Base-by-base conservation (phyloP, 2,329 filamentous ascomycete genomes). In the Talaromyces rugulosus region DNA sequence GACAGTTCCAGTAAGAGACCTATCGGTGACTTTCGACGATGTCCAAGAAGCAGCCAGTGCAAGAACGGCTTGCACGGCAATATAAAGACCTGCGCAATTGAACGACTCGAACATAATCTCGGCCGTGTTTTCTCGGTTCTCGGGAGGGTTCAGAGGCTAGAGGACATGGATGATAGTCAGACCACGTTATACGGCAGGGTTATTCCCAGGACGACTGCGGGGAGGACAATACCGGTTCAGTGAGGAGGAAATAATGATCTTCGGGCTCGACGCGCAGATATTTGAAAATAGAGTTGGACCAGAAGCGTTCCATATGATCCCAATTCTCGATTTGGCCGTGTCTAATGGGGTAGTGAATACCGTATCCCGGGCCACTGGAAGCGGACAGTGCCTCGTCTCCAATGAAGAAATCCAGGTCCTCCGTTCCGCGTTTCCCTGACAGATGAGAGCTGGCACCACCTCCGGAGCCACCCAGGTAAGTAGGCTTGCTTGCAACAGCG, bases 31-130 rank as follows among this genome's bases (percentile, higher is more conserved):
- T 82, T 98, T 99, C 59, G 93, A 96, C 56, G 93, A 97, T 31
- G 95, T 99, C 95, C 95, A 99, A 8, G 95, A 98, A 23, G 96
- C 95, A 52, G 95, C 95, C 53, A 99, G 86, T 16, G 96, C 95
- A 61, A 99, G 88, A 27, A 99, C 95, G 34, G 95, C 95, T 80
- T 99, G 95, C 14, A 99, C 95, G 54, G 95, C 95, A 75, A 99
- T 99, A 80, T 99, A 99, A 67, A 99, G 88, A 80, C 95, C 95
- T 62, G 95, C 94, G 77, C 95, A 98, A 81, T 99, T 99, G 84
- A 99, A 99, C 3, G 95, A 98, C 76, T 99, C 95, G 81, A 99
- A 99, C 87, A 99, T 97, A 79, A 99, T 99, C 77, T 99, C 95
- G 77, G 95, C 95, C 30, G 95, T 98, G 77, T 96, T 97, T 80